A percentile compares a stretch with the other conserved stretches of the same genome.
phyloP scores from a whole-genome alignment of 768 basidiomycete species.

The Lepiota subincarnata region DNA sequence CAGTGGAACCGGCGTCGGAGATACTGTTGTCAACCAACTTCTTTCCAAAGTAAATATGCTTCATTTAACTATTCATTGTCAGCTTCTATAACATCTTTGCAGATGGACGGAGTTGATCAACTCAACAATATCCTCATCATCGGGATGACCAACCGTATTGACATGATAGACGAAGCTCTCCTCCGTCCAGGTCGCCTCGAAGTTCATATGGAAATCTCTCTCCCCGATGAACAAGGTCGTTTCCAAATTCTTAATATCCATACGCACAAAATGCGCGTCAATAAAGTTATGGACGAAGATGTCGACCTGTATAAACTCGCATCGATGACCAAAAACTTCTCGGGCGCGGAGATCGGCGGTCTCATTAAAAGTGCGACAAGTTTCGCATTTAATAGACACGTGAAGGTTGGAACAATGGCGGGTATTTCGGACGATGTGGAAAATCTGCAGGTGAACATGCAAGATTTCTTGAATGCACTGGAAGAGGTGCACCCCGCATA shows the following conservation, averaged over 20 bases:
- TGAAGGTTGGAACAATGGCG: conserved; percentile 96
- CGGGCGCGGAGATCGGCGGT: conserved; percentile 93
- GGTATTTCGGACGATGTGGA: conserved; percentile 96
- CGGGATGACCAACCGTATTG: conserved; percentile 97
- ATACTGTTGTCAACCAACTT: conserved; percentile 97
- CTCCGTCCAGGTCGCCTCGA: conserved; percentile 97
- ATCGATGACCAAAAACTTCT: conserved; percentile 89
- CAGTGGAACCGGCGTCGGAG: conserved; percentile 94
- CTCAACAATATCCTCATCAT: conserved; percentile 99
- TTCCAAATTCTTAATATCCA: conserved; percentile 94
- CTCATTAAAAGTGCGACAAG: conserved; percentile 97
- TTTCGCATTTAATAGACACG: conserved; percentile 97
- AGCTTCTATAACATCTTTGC: background rate
- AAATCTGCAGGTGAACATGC: conserved; percentile 79
- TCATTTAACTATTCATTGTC: background rate
- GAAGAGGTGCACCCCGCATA: conserved; percentile 96
- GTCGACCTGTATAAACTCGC: conserved; percentile 86
- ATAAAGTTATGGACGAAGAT: conserved; percentile 83
- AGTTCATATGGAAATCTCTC: conserved; percentile 98
- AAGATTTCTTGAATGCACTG: conserved; percentile 86
- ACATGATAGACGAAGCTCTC: conserved; percentile 99
- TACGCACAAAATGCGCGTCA: conserved; percentile 89
- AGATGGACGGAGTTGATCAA: conserved; percentile 99
- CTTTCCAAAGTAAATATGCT: conserved; percentile 74
- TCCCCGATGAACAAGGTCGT: conserved; percentile 92